A percentile compares a stretch with the other conserved stretches of the same genome.
phyloP scores from a whole-genome alignment of 2,329 filamentous ascomycete species.

The Hirsutella minnesotensis region DNA sequence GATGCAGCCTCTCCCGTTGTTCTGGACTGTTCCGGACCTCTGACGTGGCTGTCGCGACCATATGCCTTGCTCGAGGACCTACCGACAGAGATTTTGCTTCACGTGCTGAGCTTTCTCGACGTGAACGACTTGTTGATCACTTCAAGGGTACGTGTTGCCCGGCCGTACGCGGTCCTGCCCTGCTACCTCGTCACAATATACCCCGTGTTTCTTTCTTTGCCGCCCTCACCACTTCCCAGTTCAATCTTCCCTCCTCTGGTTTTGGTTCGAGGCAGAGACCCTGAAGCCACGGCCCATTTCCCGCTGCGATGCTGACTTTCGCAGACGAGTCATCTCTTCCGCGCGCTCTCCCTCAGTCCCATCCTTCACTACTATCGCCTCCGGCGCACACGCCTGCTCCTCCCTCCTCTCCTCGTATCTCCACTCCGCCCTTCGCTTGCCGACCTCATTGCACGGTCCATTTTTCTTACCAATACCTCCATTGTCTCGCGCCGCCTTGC shows the following conservation, averaged over 20 bases:
- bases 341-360: slow-evolving; percentile 50
- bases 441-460: slow-evolving; percentile 50
- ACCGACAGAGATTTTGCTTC: slow-evolving; percentile 44
- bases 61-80: slow-evolving; percentile 24
- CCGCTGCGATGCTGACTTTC: not conserved
- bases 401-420: slow-evolving; percentile 44
- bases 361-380: slow-evolving; percentile 53
- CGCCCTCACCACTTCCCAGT: not conserved
- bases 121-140: slow-evolving; percentile 42
- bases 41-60: not conserved
- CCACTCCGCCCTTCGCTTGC: slow-evolving; percentile 46
- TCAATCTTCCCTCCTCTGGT: too few relatives aligned
- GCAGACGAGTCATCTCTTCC: slow-evolving; percentile 51
- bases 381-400: slow-evolving; percentile 38
- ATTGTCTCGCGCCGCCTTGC: slow-evolving; percentile 52
- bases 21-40: not conserved
- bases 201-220: not conserved
- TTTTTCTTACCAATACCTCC: slow-evolving; percentile 56
- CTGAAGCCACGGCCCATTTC: too few relatives aligned
- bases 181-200: too few relatives aligned
- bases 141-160: slow-evolving; percentile 37
- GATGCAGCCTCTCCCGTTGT: not conserved
- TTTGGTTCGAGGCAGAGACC: too few relatives aligned
- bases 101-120: slow-evolving; percentile 44
- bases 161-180: too few relatives aligned